Conservation (phyloP, 2,329 filamentous ascomycete genomes). For the Aspergillus piperis region DNA sequence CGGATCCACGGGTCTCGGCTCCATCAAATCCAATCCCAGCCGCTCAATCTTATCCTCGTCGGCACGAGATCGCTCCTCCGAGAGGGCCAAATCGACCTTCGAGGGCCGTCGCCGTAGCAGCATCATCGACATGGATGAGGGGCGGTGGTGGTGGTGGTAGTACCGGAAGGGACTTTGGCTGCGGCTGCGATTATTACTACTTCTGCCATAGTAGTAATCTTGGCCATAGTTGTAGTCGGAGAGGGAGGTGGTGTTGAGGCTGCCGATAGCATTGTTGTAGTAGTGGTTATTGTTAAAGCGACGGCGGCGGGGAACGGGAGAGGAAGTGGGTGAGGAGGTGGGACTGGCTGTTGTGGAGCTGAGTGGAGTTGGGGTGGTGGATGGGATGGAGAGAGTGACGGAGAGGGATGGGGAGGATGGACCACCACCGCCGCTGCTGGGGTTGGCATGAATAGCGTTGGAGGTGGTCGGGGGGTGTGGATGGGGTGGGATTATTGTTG, state of each 20-base stretch:
- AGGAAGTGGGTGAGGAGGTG: constrained; percentile 31
- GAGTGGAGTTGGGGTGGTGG: constrained; percentile 25
- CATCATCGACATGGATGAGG: constrained; percentile 31
- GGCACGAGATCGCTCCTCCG: constrained; percentile 45
- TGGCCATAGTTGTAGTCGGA: constrained; percentile 11
- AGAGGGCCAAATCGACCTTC: constrained; percentile 46
- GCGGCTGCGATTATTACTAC: constrained; percentile 15
- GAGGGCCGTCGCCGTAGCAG: constrained; percentile 46
- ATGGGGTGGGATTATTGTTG: no score
- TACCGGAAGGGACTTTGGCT: constrained; percentile 34
- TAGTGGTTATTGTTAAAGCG: constrained; percentile 20
- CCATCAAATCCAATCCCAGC: constrained; percentile 46
- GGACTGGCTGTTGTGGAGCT: constrained; percentile 34
- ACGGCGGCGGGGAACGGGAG: constrained; percentile 23
- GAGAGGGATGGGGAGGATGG: constrained; percentile 25
- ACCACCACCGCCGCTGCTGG: constrained; percentile 21
- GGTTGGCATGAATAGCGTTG: constrained; percentile 5
- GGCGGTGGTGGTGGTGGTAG: constrained; percentile 20
- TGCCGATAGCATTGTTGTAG: constrained; percentile 5
- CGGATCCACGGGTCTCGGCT: constrained; percentile 47
- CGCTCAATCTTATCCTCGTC: constrained; percentile 42
- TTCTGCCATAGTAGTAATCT: no score
- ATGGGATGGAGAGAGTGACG: constrained; percentile 17
- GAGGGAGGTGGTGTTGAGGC: constrained; percentile 9
- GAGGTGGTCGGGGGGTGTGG: no score